phyloP scores from a whole-genome alignment of 768 basidiomycete genomes.

The Cyathus striatus region DNA sequence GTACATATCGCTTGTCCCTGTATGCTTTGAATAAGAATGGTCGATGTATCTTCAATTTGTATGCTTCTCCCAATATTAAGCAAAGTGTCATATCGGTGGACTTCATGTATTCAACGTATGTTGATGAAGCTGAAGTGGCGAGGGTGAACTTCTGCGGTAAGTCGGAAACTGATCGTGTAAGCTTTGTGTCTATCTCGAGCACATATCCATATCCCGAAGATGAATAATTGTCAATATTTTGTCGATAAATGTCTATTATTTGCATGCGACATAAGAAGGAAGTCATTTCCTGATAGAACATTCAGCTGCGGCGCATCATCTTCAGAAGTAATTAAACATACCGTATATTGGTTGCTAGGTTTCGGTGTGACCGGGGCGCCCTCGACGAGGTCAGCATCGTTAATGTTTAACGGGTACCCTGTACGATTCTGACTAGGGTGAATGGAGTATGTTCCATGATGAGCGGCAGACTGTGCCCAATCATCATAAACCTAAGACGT shows the following conservation, averaged over 20 bases:
- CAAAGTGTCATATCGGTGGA: slow-evolving; percentile 16
- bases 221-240: slow-evolving; percentile 16
- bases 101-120: slow-evolving; percentile 1
- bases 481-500: slow-evolving; percentile 15
- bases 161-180: slow-evolving; percentile 10
- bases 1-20: slow-evolving; percentile 15
- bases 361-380: slow-evolving; percentile 8
- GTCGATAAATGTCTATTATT: slow-evolving; percentile 15
- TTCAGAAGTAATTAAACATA: slow-evolving; percentile 4
- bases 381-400: slow-evolving; percentile 18
- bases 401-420: slow-evolving; percentile 17
- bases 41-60: slow-evolving; percentile 15
- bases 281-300: slow-evolving; percentile 14
- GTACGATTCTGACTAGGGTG: slow-evolving; percentile 22
- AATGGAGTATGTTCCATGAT: slow-evolving; percentile 18
- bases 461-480: slow-evolving; percentile 20
- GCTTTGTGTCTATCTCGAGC: slow-evolving; percentile 14
- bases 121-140: background rate
- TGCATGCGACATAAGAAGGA: slow-evolving; percentile 14
- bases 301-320: no score
- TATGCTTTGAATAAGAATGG: slow-evolving; percentile 19
- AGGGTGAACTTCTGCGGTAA: slow-evolving; percentile 9
- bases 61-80: slow-evolving; percentile 19
- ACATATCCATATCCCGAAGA: slow-evolving; percentile 17
- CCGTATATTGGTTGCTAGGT: slow-evolving; percentile 14